Percentiles rank a stretch among this genome's conserved stretches.
These are phyloP conservation scores for Zygosaccharomyces kombuchaensis DNA, from an alignment of 805 yeast genomes.

Conservation along the genomic window DNA sequence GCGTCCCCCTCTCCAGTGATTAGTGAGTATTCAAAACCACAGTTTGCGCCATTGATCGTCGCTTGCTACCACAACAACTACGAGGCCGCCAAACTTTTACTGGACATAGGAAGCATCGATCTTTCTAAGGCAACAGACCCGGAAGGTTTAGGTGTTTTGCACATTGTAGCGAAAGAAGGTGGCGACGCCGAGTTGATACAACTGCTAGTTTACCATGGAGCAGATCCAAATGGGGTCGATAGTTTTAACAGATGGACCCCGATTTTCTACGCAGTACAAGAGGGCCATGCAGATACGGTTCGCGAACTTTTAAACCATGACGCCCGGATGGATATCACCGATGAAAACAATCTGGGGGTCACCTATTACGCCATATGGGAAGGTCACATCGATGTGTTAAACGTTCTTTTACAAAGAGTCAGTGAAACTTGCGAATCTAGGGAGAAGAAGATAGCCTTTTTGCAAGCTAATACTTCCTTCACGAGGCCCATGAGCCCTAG, in stretches of 20 bases:
- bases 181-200: conserved; percentile 60
- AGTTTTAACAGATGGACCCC: conserved; percentile 93
- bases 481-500: conserved; percentile 9
- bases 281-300: conserved; percentile 72
- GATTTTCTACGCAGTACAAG: conserved; percentile 80
- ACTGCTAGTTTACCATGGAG: conserved; percentile 64
- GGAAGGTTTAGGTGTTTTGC: conserved; percentile 84
- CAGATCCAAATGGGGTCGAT: conserved; percentile 73
- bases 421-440: conserved; percentile 5
- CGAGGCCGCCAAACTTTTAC: conserved; percentile 59
- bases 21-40: conserved; percentile 49
- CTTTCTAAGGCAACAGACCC: conserved; percentile 50
- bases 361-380: conserved; percentile 90
- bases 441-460: neutral
- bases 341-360: conserved; percentile 77
- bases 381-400: conserved; percentile 80
- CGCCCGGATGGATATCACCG: conserved; percentile 63
- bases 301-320: conserved; percentile 65
- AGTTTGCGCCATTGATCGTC: conserved; percentile 71
- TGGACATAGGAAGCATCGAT: conserved; percentile 40
- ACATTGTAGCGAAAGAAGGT: conserved; percentile 83
- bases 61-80: conserved; percentile 85
- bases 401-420: conserved; percentile 49
- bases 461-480: neutral
- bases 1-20: conserved; percentile 46